These are phyloP conservation scores for Isabelozyma gotoi DNA, from an alignment of 805 yeast species.

Conservation along the genomic window DNA sequence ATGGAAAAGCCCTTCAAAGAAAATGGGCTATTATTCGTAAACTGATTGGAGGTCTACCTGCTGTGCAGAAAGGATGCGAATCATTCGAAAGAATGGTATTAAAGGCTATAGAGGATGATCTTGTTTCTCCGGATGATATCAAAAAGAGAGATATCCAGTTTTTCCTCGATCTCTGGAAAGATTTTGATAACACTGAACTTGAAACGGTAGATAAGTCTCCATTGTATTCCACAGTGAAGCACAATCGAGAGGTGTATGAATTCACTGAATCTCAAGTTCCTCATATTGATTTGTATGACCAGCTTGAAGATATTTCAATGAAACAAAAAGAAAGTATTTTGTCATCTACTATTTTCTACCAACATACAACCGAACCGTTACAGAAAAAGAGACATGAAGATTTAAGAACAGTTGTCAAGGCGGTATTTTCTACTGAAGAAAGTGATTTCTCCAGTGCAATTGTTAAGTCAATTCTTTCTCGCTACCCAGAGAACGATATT, in stretches of 20 bases:
- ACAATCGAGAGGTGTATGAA: slow-evolving; percentile 48
- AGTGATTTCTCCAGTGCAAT: slow-evolving; percentile 44
- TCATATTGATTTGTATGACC: slow-evolving; percentile 33
- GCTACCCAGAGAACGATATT: slow-evolving; percentile 46
- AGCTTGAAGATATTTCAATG: slow-evolving; percentile 61
- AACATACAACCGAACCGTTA: slow-evolving; percentile 13
- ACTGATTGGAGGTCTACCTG: slow-evolving; percentile 40
- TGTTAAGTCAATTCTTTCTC: slow-evolving; percentile 48
- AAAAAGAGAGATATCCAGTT: slow-evolving; percentile 47
- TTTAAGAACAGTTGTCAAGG: slow-evolving; percentile 45
- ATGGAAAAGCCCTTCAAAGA: slow-evolving; percentile 48
- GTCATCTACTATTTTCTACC: slow-evolving; percentile 44
- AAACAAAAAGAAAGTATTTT: slow-evolving; percentile 64
- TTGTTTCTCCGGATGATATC: slow-evolving; percentile 49
- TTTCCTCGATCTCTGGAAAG: slow-evolving; percentile 66
- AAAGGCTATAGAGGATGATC: slow-evolving; percentile 56
- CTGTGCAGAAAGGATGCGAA: slow-evolving; percentile 60
- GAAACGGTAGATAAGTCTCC: slow-evolving; percentile 31
- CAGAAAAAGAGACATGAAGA: slow-evolving; percentile 22
- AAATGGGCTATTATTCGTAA: slow-evolving; percentile 73
- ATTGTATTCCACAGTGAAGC: slow-evolving; percentile 41
- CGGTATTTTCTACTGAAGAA: slow-evolving; percentile 58
- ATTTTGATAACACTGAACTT: slow-evolving; percentile 41
- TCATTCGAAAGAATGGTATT: slow-evolving; percentile 70
- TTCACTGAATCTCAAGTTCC: slow-evolving; percentile 7